Evolutionary conservation across 176 grass and related monocot species (phyloP).

Genomic region (Lolium multiflorum): DNA sequence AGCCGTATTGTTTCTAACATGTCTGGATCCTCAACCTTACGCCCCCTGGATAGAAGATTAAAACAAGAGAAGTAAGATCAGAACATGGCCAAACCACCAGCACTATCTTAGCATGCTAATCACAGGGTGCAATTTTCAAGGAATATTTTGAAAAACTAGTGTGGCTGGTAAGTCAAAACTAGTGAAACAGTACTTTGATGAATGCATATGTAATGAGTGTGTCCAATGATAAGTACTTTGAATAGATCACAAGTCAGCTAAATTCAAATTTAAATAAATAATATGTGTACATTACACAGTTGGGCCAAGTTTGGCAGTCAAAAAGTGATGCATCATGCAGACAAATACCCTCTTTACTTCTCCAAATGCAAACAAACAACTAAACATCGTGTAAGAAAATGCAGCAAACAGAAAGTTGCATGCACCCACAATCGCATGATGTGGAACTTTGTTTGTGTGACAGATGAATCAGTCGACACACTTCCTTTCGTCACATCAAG

Average conservation of each 20-base stretch:
- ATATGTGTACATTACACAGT: slow-evolving; percentile 14
- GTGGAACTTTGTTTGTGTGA: slow-evolving; percentile 82
- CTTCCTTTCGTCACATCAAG: slow-evolving; percentile 93
- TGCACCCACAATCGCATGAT: slow-evolving; percentile 84
- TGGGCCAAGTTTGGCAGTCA: background rate
- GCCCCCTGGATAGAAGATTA: slow-evolving; percentile 59
- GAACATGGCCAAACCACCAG: slow-evolving; percentile 8
- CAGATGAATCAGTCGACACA: slow-evolving; percentile 78
- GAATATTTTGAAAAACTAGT: slow-evolving; percentile 20
- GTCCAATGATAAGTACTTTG: background rate
- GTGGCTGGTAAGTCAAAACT: background rate
- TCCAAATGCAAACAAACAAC: slow-evolving; percentile 22
- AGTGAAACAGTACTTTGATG: slow-evolving; percentile 1
- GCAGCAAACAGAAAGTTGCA: slow-evolving; percentile 47
- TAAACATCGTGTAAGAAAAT: slow-evolving; percentile 27
- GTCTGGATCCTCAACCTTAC: slow-evolving; percentile 93
- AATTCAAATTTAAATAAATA: background rate
- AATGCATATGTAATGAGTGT: background rate
- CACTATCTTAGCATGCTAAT: slow-evolving; percentile 19
- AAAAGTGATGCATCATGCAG: background rate
- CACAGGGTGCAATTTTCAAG: background rate
- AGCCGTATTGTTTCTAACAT: slow-evolving; percentile 93
- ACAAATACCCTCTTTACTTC: slow-evolving; percentile 24
- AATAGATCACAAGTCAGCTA: slow-evolving; percentile 18
- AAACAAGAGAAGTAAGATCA: slow-evolving; percentile 16